Conservation (phyloP, 2,329 filamentous ascomycete genomes). For the Triangularia setosa region DNA sequence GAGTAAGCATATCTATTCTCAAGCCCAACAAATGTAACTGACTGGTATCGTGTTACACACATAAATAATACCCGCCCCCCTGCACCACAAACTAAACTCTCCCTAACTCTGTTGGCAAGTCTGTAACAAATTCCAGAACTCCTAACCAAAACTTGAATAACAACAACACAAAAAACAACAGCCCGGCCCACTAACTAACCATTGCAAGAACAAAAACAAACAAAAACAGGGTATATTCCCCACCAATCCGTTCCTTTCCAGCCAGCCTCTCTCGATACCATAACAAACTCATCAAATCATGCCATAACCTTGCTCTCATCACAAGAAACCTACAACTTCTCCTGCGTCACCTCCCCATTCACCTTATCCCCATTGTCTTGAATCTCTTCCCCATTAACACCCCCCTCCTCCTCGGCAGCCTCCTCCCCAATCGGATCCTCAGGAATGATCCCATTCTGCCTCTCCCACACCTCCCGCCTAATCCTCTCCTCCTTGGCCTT, state of each 20-base stretch:
- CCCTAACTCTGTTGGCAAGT: not conserved
- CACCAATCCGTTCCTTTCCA: not conserved
- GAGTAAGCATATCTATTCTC: not conserved
- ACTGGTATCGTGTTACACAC: not conserved
- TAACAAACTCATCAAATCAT: not conserved
- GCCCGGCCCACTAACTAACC: not conserved
- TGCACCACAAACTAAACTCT: too few species aligned
- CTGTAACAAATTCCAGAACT: not conserved
- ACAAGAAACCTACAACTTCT: constrained; percentile 11
- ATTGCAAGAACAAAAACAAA: not conserved
- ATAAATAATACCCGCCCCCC: not conserved
- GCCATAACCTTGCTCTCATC: too few species aligned
- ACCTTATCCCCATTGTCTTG: constrained; percentile 23
- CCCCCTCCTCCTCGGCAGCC: constrained; percentile 22
- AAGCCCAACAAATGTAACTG: not conserved
- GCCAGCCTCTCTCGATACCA: not conserved
- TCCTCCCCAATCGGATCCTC: constrained; percentile 39
- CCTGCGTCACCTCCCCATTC: constrained; percentile 20
- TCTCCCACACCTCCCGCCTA: constrained; percentile 72
- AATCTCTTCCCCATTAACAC: constrained; percentile 4
- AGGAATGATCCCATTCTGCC: constrained; percentile 54
- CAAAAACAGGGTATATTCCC: not conserved
- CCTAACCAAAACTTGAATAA: not conserved
- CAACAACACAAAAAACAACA: not conserved
- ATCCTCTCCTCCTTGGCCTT: constrained; percentile 84